phyloP scores from a whole-genome alignment of 2,329 filamentous ascomycete species.

The Calonectria henricotiae region DNA sequence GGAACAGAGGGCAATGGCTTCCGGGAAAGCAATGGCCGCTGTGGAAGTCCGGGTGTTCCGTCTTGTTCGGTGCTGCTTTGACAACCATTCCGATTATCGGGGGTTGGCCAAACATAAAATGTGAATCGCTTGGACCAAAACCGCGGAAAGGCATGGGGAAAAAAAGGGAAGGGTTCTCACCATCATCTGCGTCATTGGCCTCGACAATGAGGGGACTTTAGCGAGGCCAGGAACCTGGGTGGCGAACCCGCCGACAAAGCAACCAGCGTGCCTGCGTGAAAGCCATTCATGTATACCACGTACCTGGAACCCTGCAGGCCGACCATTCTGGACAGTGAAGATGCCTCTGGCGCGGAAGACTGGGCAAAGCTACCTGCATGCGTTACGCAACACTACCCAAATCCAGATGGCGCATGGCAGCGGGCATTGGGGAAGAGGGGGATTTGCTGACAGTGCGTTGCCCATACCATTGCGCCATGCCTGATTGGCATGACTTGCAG shows the following conservation, averaged over 20 bases:
- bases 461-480: conserved; percentile 44
- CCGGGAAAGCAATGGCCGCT: conserved; percentile 31
- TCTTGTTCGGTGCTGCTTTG: conserved; percentile 24
- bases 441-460: conserved; percentile 29
- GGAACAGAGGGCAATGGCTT: conserved; percentile 28
- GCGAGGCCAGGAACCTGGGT: conserved; percentile 25
- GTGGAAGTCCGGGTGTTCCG: conserved; percentile 17
- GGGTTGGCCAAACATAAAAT: conserved; percentile 11
- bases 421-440: conserved; percentile 33
- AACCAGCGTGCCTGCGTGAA: conserved; percentile 25
- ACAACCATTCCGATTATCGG: conserved; percentile 4
- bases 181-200: conserved; percentile 18
- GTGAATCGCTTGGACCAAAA: neutral
- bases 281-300: conserved; percentile 18
- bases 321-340: conserved; percentile 15
- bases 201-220: neutral
- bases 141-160: neutral
- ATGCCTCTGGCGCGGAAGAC: neutral
- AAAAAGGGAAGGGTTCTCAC: neutral
- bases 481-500: conserved; percentile 53
- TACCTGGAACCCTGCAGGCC: conserved; percentile 24
- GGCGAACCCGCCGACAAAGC: conserved; percentile 31
- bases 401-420: conserved; percentile 23
- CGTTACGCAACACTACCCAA: conserved; percentile 27
- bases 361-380: conserved; percentile 20